Evolutionary conservation across 1,139 yeast species (phyloP).

Genomic region (Blastobotrys buckinghamii): DNA sequence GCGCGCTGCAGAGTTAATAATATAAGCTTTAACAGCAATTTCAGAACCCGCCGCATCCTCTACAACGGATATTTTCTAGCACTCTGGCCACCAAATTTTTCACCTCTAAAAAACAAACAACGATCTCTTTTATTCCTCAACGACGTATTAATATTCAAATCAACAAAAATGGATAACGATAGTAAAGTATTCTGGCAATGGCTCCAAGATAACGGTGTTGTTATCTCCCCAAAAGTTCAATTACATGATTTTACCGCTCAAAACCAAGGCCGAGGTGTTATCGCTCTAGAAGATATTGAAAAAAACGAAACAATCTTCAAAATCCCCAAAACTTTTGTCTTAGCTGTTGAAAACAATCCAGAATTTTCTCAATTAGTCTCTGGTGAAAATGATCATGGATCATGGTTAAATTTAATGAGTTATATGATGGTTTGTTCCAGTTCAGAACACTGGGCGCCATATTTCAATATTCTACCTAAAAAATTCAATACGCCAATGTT

Average conservation of each 20-base stretch:
- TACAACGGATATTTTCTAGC: too few relatives aligned
- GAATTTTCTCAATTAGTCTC: constrained; percentile 34
- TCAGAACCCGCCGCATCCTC: too few relatives aligned
- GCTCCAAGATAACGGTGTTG: constrained; percentile 44
- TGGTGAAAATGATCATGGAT: constrained; percentile 38
- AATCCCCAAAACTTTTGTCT: constrained; percentile 52
- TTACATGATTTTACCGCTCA: constrained; percentile 53
- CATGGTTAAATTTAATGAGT: constrained; percentile 76
- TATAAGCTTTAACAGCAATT: too few relatives aligned
- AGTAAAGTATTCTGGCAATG: constrained; percentile 41
- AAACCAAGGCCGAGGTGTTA: constrained; percentile 73
- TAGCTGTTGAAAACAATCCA: constrained; percentile 55
- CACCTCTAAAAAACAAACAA: too few relatives aligned
- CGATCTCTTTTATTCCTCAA: neutral
- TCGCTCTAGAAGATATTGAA: constrained; percentile 57
- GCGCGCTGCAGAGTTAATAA: too few relatives aligned
- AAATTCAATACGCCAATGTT: constrained; percentile 68
- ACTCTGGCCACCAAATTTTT: too few relatives aligned
- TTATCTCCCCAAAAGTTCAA: constrained; percentile 49
- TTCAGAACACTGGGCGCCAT: constrained; percentile 57
- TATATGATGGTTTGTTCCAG: constrained; percentile 52
- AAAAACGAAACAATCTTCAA: constrained; percentile 59
- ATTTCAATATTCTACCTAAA: constrained; percentile 64
- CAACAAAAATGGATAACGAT: constrained; percentile 7
- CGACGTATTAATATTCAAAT: neutral